These are phyloP conservation scores for Selaginella tamariscina DNA, from an alignment of 75 land plant genomes.

Conservation along the genomic window DNA sequence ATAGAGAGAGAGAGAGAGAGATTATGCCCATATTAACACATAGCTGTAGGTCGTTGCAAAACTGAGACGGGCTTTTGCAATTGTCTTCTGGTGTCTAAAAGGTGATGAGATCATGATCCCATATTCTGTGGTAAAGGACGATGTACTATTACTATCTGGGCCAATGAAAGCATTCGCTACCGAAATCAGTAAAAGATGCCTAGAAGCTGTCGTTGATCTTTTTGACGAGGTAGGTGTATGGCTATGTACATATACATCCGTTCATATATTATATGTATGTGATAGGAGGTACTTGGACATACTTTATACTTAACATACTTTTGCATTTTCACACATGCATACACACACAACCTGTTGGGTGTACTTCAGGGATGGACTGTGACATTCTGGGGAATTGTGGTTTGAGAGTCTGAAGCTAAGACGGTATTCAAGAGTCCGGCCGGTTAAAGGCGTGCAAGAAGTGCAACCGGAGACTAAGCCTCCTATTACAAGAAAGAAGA, in stretches of 20 bases:
- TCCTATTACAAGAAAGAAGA: not conserved
- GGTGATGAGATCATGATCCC: not conserved
- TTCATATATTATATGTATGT: too few relatives aligned
- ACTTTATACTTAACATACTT: not conserved
- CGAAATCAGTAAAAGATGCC: not conserved
- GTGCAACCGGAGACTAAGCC: not conserved
- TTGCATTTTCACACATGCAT: too few relatives aligned
- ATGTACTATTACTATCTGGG: not conserved
- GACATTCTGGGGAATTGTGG: not conserved
- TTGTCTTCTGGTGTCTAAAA: not conserved
- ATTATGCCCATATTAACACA: too few relatives aligned
- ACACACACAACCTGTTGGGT: not conserved
- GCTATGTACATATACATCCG: too few relatives aligned
- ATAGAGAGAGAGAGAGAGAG: too few relatives aligned
- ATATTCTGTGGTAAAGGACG: not conserved
- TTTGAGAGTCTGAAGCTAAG: not conserved
- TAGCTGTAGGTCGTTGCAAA: too few relatives aligned
- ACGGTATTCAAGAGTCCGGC: not conserved
- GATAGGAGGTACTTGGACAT: too few relatives aligned
- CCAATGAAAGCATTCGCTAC: not conserved
- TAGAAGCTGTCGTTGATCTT: not conserved
- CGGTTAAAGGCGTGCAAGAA: not conserved
- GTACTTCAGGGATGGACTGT: not conserved
- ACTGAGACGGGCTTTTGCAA: not conserved
- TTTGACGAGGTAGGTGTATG: slow-evolving; percentile 3